Base-by-base conservation (phyloP, 129 eudicot genomes). In the Lactuca sativa region DNA sequence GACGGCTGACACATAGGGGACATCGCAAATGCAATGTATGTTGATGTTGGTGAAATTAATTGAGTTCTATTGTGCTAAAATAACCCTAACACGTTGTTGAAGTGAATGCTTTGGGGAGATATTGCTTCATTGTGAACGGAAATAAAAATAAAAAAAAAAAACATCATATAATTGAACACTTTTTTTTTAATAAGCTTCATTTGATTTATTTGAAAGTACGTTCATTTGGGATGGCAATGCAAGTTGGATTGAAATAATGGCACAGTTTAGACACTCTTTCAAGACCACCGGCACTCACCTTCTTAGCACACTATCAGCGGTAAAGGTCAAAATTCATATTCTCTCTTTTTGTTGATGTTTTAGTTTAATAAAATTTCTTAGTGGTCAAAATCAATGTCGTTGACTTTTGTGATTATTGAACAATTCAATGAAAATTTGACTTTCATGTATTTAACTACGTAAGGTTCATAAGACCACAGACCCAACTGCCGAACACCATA, bases 211-310 rank as follows among this genome's bases (percentile, higher is more conserved):
- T 25, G 3, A 2, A 4, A 38, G 69, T 65, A 89, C 92, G 43
- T 89, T 49, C 62, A 72, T 18, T 89, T 25, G 90, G 90, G 56
- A 36, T 17, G 86, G 85, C 9, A 14, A 80, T 66, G 89, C 86
- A 4, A 89, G 96, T 53, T 78, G 83, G 14, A 47, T 82, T 2
- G 21, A 15, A 25, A 81, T 89, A 36, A 89, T 18, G 86, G 84
- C 48, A 81, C 75, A 3, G 66, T 67, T 21, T 89, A 79, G 70
- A 25, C 60, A 4, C 86, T 89, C 7, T 68, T 52, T 30, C 82
- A 83, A 62, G 83, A 80, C 41, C 96, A 86, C 51, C 84, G 96
- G 96, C 96, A 89, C 75, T 78, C 90, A 3, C 92, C 96, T 58
- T 83, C 92, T 0, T 92, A 89, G 74, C 96, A 89, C 66, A 73